Evolutionary conservation across 805 yeast genomes (phyloP), one percentile per base, ranked within the genome.

Genomic region (Candida railenensis): DNA sequence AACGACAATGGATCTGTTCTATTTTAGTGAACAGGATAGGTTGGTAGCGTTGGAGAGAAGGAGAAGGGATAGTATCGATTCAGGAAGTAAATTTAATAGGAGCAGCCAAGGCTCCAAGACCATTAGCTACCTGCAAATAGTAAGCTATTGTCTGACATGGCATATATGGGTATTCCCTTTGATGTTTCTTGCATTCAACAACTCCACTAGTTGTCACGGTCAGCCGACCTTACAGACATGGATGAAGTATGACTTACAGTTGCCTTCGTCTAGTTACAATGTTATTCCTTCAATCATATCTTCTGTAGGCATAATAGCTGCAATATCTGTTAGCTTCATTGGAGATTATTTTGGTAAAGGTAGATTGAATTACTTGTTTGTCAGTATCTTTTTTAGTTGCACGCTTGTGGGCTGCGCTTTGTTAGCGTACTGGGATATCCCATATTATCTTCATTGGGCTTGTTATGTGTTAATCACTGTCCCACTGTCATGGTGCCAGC

Each of bases 191-290:
- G 63, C 67, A 7, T 68, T 63, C 55, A 68, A 71, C 53, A 71
- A 69, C 50, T 18, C 69, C 2, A 54, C 66, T 44, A 65, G 71
- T n/a, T 54, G 57, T 1, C 48, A 40, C 22, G 40, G 64, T 3
- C 76, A 70, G 44, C 79, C 78, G 15, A 67, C 80, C 0, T 66
- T 77, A 49, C 61, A 65, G 18, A 58, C 71, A 4, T 78, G 81
- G 81, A 76, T 72, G 62, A 69, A 69, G 48, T 50, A 48, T 28
- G 69, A 63, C 34, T 57, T 67, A 34, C 54, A 60, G 7, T 59
- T 72, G 37, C 49, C 64, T 1, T 54, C 72, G 0, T 53, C 53
- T 12, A 50, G 65, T 43, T 74, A 73, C 51, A 74, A 76, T 48
- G 63, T 58, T 7, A 70, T 68, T 45, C 80, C 80, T 1, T 65